phyloP scores from a whole-genome alignment of 352 stramenopile species.

The Halophytophthora batemanensis region DNA sequence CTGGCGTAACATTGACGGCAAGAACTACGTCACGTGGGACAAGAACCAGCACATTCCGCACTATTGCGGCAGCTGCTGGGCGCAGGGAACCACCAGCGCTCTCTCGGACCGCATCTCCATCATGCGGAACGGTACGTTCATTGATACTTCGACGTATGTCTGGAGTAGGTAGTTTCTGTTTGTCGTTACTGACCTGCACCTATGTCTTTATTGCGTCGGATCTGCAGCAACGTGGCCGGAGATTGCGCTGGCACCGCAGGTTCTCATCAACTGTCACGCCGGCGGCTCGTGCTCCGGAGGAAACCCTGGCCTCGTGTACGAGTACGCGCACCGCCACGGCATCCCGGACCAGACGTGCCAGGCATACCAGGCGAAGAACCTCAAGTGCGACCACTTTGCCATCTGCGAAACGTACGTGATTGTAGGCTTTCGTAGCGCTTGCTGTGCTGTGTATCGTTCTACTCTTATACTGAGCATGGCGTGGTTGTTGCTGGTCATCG shows the following conservation, averaged over 20 bases:
- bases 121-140: conserved; percentile 66
- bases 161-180: neutral
- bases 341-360: conserved; percentile 93
- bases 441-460: neutral
- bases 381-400: conserved; percentile 69
- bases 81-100: conserved; percentile 84
- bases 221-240: conserved; percentile 69
- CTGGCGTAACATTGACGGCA: conserved; percentile 94
- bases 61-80: conserved; percentile 93
- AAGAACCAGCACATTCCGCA: conserved; percentile 98
- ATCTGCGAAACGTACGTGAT: conserved; percentile 79
- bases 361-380: conserved; percentile 87
- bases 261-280: conserved; percentile 85
- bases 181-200: conserved; percentile 1
- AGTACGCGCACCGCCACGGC: conserved; percentile 84
- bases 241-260: conserved; percentile 73
- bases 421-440: neutral
- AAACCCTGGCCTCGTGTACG: conserved; percentile 80
- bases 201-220: conserved; percentile 1
- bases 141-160: neutral
- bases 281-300: conserved; percentile 76
- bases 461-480: neutral
- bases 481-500: too few relatives aligned
- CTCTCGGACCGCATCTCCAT: conserved; percentile 92
- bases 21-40: conserved; percentile 95